Conservation (phyloP, 2,329 filamentous ascomycete species). For the Fusarium sororula region DNA sequence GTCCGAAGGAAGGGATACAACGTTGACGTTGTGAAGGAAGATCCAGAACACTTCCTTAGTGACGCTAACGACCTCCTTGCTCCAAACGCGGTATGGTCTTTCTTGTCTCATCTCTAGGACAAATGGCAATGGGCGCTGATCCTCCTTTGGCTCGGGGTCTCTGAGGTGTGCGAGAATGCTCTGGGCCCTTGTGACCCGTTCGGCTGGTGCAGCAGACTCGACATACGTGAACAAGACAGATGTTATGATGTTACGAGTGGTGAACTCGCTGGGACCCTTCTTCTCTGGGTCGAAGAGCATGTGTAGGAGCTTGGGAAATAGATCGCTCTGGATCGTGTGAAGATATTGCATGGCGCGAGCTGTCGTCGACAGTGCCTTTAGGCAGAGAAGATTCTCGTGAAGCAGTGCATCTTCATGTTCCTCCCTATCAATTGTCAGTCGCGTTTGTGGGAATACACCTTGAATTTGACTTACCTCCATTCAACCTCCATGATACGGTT, state of each 20-base stretch:
- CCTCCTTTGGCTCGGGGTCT: slow-evolving; percentile 80
- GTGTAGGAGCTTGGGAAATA: slow-evolving; percentile 86
- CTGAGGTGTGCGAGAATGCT: slow-evolving; percentile 82
- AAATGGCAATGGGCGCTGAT: slow-evolving; percentile 81
- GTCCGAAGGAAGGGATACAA: slow-evolving; percentile 72
- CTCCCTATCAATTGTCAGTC: slow-evolving; percentile 65
- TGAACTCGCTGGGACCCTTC: slow-evolving; percentile 97
- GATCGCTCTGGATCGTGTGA: slow-evolving; percentile 76
- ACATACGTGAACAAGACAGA: slow-evolving; percentile 91
- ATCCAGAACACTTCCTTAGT: slow-evolving; percentile 99
- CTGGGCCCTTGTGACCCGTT: slow-evolving; percentile 73
- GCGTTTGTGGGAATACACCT: not conserved
- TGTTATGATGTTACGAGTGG: slow-evolving; percentile 88
- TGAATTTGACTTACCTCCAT: slow-evolving; percentile 77
- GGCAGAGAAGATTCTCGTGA: slow-evolving; percentile 89
- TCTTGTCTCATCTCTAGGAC: slow-evolving; percentile 89
- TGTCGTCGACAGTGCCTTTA: slow-evolving; percentile 95
- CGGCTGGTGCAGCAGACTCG: slow-evolving; percentile 68
- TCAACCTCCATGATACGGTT: slow-evolving; percentile 95
- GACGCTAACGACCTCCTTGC: slow-evolving; percentile 89
- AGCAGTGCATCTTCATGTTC: slow-evolving; percentile 94
- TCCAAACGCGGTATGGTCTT: slow-evolving; percentile 92
- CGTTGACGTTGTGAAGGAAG: slow-evolving; percentile 93
- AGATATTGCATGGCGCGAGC: slow-evolving; percentile 85
- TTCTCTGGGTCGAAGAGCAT: slow-evolving; percentile 98